These are phyloP conservation scores for Chlorophyllum brunneum DNA, from an alignment of 768 basidiomycete genomes.

Conservation along the genomic window DNA sequence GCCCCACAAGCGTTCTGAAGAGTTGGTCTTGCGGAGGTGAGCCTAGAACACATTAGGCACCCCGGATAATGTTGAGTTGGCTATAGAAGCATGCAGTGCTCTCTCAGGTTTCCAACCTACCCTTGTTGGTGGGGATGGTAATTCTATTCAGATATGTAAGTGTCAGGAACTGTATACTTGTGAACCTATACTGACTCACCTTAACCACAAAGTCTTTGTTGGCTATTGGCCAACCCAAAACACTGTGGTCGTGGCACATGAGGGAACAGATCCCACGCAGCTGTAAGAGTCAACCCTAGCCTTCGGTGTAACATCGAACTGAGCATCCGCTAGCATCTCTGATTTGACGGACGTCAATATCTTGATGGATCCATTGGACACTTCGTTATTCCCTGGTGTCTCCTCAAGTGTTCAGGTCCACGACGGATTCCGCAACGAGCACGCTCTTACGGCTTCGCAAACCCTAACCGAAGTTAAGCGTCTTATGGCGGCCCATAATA, in stretches of 20 bases:
- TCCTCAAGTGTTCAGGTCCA: conserved; percentile 41
- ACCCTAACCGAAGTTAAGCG: conserved; percentile 42
- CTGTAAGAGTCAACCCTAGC: conserved; percentile 31
- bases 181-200: neutral
- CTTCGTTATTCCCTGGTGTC: conserved; percentile 53
- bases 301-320: neutral
- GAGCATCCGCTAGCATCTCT: conserved; percentile 32
- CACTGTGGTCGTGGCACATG: conserved; percentile 55
- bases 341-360: conserved; percentile 48
- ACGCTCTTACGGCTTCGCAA: conserved; percentile 40
- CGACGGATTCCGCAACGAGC: conserved; percentile 49
- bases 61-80: neutral
- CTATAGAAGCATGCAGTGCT: conserved; percentile 36
- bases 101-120: conserved; percentile 36
- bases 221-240: conserved; percentile 50
- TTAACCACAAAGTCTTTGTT: conserved; percentile 44
- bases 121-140: conserved; percentile 48
- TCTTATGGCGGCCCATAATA: conserved; percentile 32
- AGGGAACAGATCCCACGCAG: conserved; percentile 56
- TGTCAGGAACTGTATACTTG: conserved; percentile 4
- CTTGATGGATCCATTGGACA: conserved; percentile 32
- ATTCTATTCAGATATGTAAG: conserved; percentile 44
- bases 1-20: conserved; percentile 30
- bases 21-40: conserved; percentile 45
- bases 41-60: conserved; percentile 6